Evolutionary conservation across 805 yeast species (phyloP).

Genomic region (Yamadazyma olivae): DNA sequence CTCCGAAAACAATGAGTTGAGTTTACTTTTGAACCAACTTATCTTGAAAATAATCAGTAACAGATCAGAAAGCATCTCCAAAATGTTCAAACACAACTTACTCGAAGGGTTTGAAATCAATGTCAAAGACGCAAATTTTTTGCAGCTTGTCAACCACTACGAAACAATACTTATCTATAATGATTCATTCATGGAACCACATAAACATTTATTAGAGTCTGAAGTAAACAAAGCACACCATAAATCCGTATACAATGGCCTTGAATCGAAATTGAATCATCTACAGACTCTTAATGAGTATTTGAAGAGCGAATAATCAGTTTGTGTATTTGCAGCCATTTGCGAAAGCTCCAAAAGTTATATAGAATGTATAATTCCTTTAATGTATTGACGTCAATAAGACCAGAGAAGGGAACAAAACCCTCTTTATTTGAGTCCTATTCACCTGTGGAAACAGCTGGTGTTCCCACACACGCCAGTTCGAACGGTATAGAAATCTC

Average conservation of each 20-base stretch:
- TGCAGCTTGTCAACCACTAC: slow-evolving; percentile 25
- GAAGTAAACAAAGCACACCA: background rate
- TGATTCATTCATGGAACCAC: slow-evolving; percentile 1
- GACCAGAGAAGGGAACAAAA: no score
- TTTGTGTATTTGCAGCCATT: no score
- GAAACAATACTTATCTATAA: slow-evolving; percentile 19
- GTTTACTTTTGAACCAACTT: slow-evolving; percentile 48
- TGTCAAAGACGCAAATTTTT: slow-evolving; percentile 11
- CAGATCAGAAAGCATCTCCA: slow-evolving; percentile 27
- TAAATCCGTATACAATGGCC: slow-evolving; percentile 1
- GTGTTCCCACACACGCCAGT: no score
- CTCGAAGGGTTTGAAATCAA: slow-evolving; percentile 29
- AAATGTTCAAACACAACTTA: slow-evolving; percentile 16
- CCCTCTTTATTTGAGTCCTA: no score
- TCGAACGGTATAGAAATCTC: no score
- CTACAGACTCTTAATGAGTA: slow-evolving; percentile 4
- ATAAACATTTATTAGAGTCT: slow-evolving; percentile 4
- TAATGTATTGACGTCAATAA: no score
- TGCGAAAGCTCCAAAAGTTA: slow-evolving; percentile 75
- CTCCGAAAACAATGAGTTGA: slow-evolving; percentile 58
- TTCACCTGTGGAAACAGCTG: no score
- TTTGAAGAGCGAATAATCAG: no score
- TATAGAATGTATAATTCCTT: no score
- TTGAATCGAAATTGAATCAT: slow-evolving; percentile 8
- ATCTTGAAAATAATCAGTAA: slow-evolving; percentile 40